Percentiles rank a stretch among this genome's conserved stretches.
phyloP scores from a whole-genome alignment of 2,329 filamentous ascomycete species.

The Neurospora sp. region DNA sequence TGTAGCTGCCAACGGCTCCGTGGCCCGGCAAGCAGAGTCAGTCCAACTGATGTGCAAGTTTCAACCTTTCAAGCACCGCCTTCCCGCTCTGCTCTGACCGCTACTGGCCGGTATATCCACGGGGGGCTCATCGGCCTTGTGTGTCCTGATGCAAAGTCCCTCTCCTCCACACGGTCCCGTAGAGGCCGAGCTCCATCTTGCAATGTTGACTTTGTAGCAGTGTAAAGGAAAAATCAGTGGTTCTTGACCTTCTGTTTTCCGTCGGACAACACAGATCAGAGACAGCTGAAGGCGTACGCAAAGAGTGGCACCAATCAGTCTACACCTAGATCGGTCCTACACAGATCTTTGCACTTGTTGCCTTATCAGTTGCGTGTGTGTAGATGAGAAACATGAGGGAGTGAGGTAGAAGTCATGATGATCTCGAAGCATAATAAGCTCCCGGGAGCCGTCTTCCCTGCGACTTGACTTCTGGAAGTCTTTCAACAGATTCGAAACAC shows the following conservation, averaged over 20 bases:
- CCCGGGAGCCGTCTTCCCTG: neutral
- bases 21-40: neutral
- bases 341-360: neutral
- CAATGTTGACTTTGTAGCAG: neutral
- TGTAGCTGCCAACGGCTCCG: neutral
- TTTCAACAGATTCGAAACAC: neutral
- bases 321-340: neutral
- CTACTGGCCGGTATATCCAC: neutral
- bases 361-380: neutral
- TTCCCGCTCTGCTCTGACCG: neutral
- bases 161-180: neutral
- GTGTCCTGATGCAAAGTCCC: neutral
- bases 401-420: neutral
- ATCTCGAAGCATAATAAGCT: neutral
- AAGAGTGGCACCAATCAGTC: neutral
- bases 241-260: neutral
- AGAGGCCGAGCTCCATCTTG: neutral
- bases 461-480: neutral
- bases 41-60: neutral
- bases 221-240: neutral
- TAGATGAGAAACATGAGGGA: neutral
- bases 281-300: neutral
- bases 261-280: neutral
- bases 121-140: neutral
- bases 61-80: neutral